Base-by-base conservation (phyloP, 2,329 filamentous ascomycete genomes). In the Immersiporthe knoxdaviesiana region DNA sequence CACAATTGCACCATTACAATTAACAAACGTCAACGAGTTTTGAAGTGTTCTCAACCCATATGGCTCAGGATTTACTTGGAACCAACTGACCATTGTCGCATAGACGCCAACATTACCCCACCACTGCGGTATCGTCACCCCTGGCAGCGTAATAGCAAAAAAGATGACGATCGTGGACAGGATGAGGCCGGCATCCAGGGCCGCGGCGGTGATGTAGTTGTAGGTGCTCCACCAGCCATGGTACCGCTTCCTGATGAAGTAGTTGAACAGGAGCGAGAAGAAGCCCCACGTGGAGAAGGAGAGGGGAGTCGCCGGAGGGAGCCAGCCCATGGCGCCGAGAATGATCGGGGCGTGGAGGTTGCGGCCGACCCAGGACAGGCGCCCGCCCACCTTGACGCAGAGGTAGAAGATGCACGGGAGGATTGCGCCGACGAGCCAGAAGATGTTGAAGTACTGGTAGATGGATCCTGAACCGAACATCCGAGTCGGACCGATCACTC, bases 171-270 rank as follows among this genome's bases (percentile, higher is more conserved):
- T 78, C 1, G 79, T 81, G 18, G 76, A 77, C 21, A 82, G 72
- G 18, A 81, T 76, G 7, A 82, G 76, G 2, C 80, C 80, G 1
- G 77, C 78, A 39, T 82, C 81, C 35, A 82, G 73, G 0, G 78
- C 80, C 0, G 80, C 79, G 0, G 81, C 79, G 1, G 80, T 81
- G 63, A 81, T 74, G 70, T 81, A 82, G 71, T 81, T 81, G 69
- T 82, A 81, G 18, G 84, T 87, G 68, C 81, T 80, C 88, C 88
- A 90, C 88, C 88, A 90, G 0, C 84, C 86, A n/a, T 80, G 78
- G 75, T 80, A 87, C 56, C 81, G 80, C 72, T 82, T 81, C 41
- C 83, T 82, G 70, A 90, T 87, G 65, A 78, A 81, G 72, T 85
- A 84, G 74, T 90, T 88, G 77, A 90, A 90, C 39, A 88, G 68